Evolutionary conservation across 106 monocot species (phyloP).

Genomic region (Dendrobium nobile): DNA sequence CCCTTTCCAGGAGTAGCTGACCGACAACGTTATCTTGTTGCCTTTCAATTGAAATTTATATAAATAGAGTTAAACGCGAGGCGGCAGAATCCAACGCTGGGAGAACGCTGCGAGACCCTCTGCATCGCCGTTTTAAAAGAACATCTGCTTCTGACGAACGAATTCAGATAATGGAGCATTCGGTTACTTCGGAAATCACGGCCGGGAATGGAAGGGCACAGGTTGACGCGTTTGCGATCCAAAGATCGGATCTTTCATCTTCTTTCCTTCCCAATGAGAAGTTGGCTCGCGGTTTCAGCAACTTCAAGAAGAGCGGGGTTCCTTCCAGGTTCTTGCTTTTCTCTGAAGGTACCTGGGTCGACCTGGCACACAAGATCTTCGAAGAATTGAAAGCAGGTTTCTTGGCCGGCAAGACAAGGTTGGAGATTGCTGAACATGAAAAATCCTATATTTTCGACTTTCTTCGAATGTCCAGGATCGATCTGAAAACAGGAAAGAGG

Average conservation of each 20-base stretch:
- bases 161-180: not conserved
- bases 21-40: too few species aligned
- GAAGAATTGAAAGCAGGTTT: constrained; percentile 34
- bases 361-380: constrained; percentile 27
- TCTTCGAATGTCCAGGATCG: constrained; percentile 30
- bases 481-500: constrained; percentile 16
- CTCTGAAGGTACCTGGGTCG: constrained; percentile 33
- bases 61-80: too few species aligned
- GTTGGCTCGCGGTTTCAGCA: constrained; percentile 19
- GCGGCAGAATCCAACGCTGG: too few species aligned
- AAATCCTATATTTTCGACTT: constrained; percentile 43
- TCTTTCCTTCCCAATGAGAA: not conserved
- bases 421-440: constrained; percentile 25
- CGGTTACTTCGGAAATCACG: not conserved
- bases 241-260: not conserved
- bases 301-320: constrained; percentile 37
- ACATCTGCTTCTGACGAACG: not conserved
- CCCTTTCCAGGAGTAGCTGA: too few species aligned
- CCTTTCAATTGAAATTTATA: too few species aligned
- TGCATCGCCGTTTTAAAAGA: not conserved
- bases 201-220: not conserved
- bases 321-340: constrained; percentile 47
- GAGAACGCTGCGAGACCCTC: not conserved
- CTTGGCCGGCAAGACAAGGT: constrained; percentile 19
- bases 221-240: not conserved